These are phyloP conservation scores for Phialocephala subalpina DNA, from an alignment of 2,329 filamentous ascomycete species.

Conservation along the genomic window DNA sequence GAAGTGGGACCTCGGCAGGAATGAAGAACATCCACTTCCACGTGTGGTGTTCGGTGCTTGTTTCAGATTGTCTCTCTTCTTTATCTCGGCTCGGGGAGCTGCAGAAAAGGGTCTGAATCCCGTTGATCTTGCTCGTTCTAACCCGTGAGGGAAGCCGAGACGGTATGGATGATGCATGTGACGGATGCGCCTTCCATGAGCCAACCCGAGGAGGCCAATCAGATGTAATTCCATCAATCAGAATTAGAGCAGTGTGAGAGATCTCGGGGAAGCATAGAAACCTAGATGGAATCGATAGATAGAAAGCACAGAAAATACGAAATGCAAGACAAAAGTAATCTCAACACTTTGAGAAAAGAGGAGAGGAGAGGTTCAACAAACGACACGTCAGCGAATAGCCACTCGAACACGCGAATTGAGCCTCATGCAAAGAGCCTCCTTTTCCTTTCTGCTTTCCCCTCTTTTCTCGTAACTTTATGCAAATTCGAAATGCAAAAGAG, in stretches of 20 bases:
- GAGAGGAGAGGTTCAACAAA: not conserved
- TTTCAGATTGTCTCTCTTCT: too few species aligned
- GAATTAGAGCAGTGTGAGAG: too few species aligned
- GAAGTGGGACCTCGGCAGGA: too few species aligned
- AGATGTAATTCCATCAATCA: not conserved
- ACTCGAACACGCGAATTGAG: not conserved
- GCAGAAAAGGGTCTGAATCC: not conserved
- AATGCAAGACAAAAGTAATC: not conserved
- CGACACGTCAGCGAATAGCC: conserved; percentile 3
- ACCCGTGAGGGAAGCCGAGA: not conserved
- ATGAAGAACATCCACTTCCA: too few species aligned
- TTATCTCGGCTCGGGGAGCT: not conserved
- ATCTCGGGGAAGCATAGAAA: too few species aligned
- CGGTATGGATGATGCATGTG: not conserved
- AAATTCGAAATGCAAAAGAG: not conserved
- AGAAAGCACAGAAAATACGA: not conserved
- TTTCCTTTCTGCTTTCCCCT: too few species aligned
- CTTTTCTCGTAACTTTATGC: not conserved
- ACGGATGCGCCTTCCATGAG: not conserved
- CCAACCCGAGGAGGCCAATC: not conserved
- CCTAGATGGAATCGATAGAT: too few species aligned
- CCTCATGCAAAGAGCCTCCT: conserved; percentile 8
- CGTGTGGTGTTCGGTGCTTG: too few species aligned
- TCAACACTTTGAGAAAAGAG: not conserved
- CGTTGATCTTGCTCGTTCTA: not conserved